Evolutionary conservation across 352 stramenopile genomes (phyloP).

Genomic region (Halophytophthora polymorphica): DNA sequence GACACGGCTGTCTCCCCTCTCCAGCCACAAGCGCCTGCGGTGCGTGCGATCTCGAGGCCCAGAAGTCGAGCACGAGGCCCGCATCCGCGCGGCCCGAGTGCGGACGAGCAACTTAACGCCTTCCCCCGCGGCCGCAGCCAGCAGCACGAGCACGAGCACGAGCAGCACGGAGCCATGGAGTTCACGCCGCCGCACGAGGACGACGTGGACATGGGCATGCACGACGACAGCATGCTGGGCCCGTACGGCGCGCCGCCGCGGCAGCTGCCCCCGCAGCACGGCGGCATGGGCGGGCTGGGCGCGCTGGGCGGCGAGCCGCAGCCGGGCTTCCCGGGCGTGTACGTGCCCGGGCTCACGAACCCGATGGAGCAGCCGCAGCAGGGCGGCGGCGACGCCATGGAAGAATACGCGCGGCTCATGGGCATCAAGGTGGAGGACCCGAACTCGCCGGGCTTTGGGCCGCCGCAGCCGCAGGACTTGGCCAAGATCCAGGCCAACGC

Average conservation of each 20-base stretch:
- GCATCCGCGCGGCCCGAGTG: no score
- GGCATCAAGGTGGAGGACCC: slow-evolving; percentile 78
- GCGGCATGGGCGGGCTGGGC: slow-evolving; percentile 9
- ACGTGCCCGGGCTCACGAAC: slow-evolving; percentile 34
- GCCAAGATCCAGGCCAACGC: slow-evolving; percentile 77
- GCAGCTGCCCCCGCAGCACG: slow-evolving; percentile 7
- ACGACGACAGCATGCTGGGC: slow-evolving; percentile 56
- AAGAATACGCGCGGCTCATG: slow-evolving; percentile 82
- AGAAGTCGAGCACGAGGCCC: no score
- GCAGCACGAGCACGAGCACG: no score
- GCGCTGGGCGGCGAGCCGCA: slow-evolving; percentile 9
- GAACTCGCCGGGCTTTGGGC: slow-evolving; percentile 24
- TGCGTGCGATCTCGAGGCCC: no score
- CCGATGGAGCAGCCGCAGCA: slow-evolving; percentile 49
- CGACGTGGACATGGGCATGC: slow-evolving; percentile 76
- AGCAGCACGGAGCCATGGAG: slow-evolving; percentile 60
- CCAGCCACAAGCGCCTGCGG: no score
- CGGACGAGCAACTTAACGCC: no score
- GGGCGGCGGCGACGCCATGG: slow-evolving; percentile 43
- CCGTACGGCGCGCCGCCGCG: slow-evolving; percentile 37
- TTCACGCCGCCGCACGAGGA: slow-evolving; percentile 48
- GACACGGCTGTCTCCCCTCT: no score
- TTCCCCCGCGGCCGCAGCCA: no score
- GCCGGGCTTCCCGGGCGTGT: slow-evolving; percentile 41
- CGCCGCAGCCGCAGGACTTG: slow-evolving; percentile 35